These are phyloP conservation scores for Boletus tomentosulus DNA, from an alignment of 768 basidiomycete genomes.

Conservation along the genomic window DNA sequence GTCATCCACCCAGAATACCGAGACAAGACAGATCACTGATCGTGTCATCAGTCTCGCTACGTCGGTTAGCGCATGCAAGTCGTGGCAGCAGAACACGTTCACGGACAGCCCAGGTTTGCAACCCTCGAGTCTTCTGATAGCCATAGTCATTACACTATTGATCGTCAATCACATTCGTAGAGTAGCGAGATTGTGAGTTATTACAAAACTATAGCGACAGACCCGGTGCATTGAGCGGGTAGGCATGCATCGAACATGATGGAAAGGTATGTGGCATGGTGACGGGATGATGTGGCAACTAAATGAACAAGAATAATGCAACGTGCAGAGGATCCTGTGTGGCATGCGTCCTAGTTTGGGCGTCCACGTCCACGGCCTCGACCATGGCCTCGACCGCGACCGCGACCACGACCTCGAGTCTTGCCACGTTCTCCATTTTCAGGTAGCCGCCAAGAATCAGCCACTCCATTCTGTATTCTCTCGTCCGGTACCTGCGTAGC, in stretches of 20 bases:
- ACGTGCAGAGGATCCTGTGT: constrained; percentile 13
- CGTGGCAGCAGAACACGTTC: too few relatives aligned
- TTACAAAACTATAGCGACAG: constrained; percentile 12
- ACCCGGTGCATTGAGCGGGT: constrained; percentile 15
- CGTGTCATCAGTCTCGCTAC: not conserved
- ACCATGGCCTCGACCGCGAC: constrained; percentile 36
- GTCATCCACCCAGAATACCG: constrained; percentile 16
- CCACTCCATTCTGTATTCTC: constrained; percentile 7
- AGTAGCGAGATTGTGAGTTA: constrained; percentile 13
- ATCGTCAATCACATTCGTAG: constrained; percentile 13
- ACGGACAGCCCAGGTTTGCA: not conserved
- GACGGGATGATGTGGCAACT: constrained; percentile 18
- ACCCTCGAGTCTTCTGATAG: not conserved
- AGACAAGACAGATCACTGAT: constrained; percentile 3
- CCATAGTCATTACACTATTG: constrained; percentile 9
- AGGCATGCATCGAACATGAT: constrained; percentile 22
- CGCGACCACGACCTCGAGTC: constrained; percentile 38
- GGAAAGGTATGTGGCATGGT: constrained; percentile 17
- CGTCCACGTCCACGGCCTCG: constrained; percentile 37
- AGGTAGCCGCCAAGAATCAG: constrained; percentile 6
- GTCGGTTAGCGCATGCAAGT: not conserved
- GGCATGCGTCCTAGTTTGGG: constrained; percentile 19
- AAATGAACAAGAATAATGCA: constrained; percentile 17
- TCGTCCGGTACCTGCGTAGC: not conserved
- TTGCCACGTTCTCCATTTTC: constrained; percentile 34